These are phyloP conservation scores for Ustilago cynodontis DNA, from an alignment of 1,284 basidiomycete species.

Conservation along the genomic window DNA sequence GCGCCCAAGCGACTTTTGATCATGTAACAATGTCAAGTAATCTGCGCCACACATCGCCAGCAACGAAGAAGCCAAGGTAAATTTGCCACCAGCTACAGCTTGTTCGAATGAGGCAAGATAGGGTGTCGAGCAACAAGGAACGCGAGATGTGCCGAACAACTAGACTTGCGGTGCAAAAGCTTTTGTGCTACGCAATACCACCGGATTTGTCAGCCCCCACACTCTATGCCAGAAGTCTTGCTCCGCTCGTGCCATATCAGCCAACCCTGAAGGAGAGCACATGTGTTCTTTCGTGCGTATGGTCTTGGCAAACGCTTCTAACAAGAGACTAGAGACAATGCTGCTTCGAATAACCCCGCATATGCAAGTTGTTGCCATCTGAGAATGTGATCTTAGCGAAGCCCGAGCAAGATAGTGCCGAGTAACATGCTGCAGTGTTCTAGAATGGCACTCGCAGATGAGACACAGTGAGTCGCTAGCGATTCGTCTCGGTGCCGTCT, in stretches of 20 bases:
- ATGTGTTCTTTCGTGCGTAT: not conserved
- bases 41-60: no score
- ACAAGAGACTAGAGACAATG: no score
- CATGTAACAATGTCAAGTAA: no score
- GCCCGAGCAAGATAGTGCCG: not conserved
- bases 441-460: not conserved
- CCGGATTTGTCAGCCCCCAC: constrained; percentile 9
- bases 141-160: not conserved
- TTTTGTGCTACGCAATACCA: not conserved
- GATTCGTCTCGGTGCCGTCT: not conserved
- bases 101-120: no score
- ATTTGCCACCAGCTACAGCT: no score
- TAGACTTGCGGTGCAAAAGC: not conserved
- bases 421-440: constrained; percentile 2
- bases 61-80: no score
- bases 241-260: not conserved
- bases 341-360: no score
- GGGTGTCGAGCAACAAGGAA: no score
- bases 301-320: not conserved
- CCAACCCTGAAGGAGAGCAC: not conserved
- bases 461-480: not conserved
- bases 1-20: no score
- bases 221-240: not conserved
- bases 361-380: not conserved
- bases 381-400: constrained; percentile 1